These are phyloP conservation scores for Dendryphion nanum DNA, from an alignment of 2,329 filamentous ascomycete species.

Conservation along the genomic window DNA sequence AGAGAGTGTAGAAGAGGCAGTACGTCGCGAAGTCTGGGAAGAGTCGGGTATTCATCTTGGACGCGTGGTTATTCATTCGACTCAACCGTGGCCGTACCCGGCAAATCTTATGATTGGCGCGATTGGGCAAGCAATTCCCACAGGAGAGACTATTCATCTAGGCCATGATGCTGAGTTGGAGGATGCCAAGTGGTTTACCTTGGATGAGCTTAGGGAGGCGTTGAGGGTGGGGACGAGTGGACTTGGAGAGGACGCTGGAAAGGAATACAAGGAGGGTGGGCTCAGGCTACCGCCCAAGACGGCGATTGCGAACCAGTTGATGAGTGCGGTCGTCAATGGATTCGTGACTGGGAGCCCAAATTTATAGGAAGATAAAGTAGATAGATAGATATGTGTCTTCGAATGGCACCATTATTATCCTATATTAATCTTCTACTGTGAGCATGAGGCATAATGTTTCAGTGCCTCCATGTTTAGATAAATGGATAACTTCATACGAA, in stretches of 20 bases:
- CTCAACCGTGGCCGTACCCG: conserved; percentile 55
- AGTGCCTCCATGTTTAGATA: too few species aligned
- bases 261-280: conserved; percentile 71
- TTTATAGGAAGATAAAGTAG: not conserved
- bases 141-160: conserved; percentile 76
- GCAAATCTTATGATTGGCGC: conserved; percentile 61
- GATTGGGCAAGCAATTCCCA: conserved; percentile 78
- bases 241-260: conserved; percentile 62
- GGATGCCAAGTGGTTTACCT: conserved; percentile 80
- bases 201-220: conserved; percentile 78
- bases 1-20: conserved; percentile 52
- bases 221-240: conserved; percentile 65
- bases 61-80: conserved; percentile 51
- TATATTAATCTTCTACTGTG: too few species aligned
- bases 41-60: conserved; percentile 49
- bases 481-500: too few species aligned
- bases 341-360: conserved; percentile 57
- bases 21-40: conserved; percentile 53
- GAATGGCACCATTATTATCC: not conserved
- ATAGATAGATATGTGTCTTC: conserved; percentile 35
- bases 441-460: too few species aligned
- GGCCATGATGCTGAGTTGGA: conserved; percentile 90
- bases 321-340: conserved; percentile 75
- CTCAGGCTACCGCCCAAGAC: conserved; percentile 80
- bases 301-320: conserved; percentile 88